Evolutionary conservation across 495 filamentous ascomycete species (phyloP).

Genomic region (Penicillium pulvis): DNA sequence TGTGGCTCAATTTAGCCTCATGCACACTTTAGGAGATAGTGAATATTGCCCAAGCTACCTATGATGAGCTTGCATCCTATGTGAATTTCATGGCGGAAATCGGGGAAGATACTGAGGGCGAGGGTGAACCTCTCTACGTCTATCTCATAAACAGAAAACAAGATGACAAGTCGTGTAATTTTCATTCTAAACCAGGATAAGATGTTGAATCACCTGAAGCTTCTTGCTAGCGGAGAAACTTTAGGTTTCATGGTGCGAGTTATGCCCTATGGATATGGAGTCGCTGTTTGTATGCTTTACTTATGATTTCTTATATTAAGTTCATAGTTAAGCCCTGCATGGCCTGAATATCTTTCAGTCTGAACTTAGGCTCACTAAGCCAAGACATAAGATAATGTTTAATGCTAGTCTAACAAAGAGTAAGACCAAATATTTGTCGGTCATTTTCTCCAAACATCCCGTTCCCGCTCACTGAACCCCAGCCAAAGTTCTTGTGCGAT

Average conservation of each 20-base stretch:
- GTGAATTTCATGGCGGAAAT: neutral
- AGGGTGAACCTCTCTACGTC: neutral
- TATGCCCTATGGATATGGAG: neutral
- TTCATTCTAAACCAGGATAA: neutral
- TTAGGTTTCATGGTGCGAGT: neutral
- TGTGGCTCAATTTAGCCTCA: conserved; percentile 43
- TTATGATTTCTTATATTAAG: conserved; percentile 18
- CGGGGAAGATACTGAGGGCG: neutral
- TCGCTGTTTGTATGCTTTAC: neutral
- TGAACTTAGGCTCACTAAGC: no score
- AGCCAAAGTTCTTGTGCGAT: no score
- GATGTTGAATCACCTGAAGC: neutral
- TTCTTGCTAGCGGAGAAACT: neutral
- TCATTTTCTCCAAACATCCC: no score
- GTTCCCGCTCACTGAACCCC: no score
- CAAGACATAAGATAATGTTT: no score
- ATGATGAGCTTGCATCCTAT: conserved; percentile 30
- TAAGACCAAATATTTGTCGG: no score
- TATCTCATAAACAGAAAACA: neutral
- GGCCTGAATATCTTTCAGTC: no score
- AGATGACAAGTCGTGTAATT: neutral
- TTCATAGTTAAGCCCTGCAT: conserved; percentile 37
- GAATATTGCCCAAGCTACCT: conserved; percentile 30
- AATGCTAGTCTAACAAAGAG: no score
- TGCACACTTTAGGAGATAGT: no score